These are phyloP conservation scores for Rhytidiadelphus loreus DNA, from an alignment of 225 moss, liverwort and hornwort genomes.

Conservation along the genomic window DNA sequence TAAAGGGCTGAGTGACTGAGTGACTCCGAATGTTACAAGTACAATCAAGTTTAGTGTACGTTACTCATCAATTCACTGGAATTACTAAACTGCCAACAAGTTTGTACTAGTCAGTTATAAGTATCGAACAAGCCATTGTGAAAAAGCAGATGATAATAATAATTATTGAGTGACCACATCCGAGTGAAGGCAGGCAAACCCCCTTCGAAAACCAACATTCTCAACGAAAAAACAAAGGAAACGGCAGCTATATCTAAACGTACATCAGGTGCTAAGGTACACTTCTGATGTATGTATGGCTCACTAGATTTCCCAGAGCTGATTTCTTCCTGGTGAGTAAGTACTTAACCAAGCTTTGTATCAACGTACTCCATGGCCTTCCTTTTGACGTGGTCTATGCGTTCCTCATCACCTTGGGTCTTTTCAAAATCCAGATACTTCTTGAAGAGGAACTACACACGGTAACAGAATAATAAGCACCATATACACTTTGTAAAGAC, in stretches of 20 bases:
- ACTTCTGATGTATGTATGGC: background rate
- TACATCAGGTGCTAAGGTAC: background rate
- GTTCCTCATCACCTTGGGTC: conserved; percentile 50
- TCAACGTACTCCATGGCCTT: conserved; percentile 63
- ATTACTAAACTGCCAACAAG: background rate
- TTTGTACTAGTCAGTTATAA: background rate
- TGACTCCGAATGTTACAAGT: background rate
- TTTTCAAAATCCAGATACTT: conserved; percentile 96
- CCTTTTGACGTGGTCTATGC: conserved; percentile 70
- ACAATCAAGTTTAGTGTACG: background rate
- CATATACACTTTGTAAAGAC: background rate
- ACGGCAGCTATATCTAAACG: too few relatives aligned
- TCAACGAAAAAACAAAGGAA: background rate
- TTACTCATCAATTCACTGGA: background rate
- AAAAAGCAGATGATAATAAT: background rate
- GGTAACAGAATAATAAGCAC: background rate
- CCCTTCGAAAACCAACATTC: background rate
- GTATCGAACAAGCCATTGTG: background rate
- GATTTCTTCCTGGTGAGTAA: background rate
- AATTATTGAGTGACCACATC: background rate
- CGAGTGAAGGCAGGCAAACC: background rate
- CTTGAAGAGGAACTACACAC: conserved; percentile 80
- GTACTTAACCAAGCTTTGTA: conserved; percentile 25
- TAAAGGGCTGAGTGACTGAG: background rate
- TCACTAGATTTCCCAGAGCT: background rate